Base-by-base conservation (phyloP, 192 early-diverging fungal genomes). In the Thoreauomyces humboldtii region DNA sequence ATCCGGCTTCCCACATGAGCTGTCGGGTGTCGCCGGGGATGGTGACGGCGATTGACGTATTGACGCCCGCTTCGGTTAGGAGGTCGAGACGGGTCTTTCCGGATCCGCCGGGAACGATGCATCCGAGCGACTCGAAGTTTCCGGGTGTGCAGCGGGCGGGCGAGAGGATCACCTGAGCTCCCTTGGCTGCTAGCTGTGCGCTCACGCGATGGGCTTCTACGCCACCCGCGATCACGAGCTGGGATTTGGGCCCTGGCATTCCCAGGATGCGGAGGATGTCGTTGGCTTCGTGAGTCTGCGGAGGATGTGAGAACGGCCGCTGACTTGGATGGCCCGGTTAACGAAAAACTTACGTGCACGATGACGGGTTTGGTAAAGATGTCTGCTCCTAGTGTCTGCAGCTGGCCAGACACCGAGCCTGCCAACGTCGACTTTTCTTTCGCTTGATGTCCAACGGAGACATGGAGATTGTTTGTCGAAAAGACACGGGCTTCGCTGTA, bases 1-100 rank as follows among this genome's bases (percentile, higher is more conserved):
- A 90, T 5, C 87, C 91, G 25, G 91, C 91, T 72, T 88, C 88
- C 87, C 87, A 92, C 11, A 84, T 77, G 46, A 91, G 69, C 44
- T 86, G 83, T 47, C 87, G 83, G 2, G 80, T 77, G 61, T 77
- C 61, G n/a, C 83, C 77, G 55, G 76, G 77, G 11, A 17, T 7
- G 47, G 9, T 24, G 0, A 82, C 82, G 35, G 79, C 79, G 28
- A 87, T 48, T 14, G 74, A 79, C 17, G 89, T 72, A 41, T 79
- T 84, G 22, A 92, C 89, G 19, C 86, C 83, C 19, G 80, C 77
- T 22, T 72, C 67, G 42, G 71, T 52, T 5, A 92, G 70, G 19
- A 82, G 60, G 28, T 84, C 77, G 42, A 81, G 61, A 7, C 78
- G 79, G 15, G 85, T 81, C 24, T 70, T 75, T 15, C 78, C 72